Conservation (phyloP, 768 basidiomycete species). For the Naganishia randhawae region DNA sequence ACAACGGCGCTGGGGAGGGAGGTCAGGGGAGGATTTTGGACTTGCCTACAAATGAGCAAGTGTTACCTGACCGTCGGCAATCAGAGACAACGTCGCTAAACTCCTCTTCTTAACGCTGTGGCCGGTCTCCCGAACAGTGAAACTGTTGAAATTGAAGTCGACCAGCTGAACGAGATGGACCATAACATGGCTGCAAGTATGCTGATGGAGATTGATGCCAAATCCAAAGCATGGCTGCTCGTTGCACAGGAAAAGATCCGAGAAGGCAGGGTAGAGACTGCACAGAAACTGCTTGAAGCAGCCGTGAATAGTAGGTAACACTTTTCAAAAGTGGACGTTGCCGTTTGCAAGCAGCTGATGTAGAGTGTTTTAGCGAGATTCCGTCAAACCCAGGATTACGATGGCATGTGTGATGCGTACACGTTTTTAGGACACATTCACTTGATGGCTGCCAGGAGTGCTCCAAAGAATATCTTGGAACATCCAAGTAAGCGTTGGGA, state of each 20-base stretch:
- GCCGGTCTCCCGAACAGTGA: constrained; percentile 53
- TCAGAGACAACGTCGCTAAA: background rate
- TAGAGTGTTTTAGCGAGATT: constrained; percentile 50
- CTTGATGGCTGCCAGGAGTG: constrained; percentile 71
- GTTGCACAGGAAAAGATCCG: constrained; percentile 85
- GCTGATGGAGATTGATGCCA: constrained; percentile 56
- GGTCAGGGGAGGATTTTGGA: constrained; percentile 24
- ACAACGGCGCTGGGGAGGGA: constrained; percentile 5
- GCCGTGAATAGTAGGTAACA: constrained; percentile 53
- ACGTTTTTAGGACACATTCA: constrained; percentile 80
- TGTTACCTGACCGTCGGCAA: background rate
- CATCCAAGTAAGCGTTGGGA: constrained; percentile 64
- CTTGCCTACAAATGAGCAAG: constrained; percentile 20
- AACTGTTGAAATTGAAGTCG: constrained; percentile 82
- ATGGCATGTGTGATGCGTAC: constrained; percentile 65
- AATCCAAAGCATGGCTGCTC: constrained; percentile 48
- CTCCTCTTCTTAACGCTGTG: background rate
- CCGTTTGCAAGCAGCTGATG: constrained; percentile 31
- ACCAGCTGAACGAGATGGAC: constrained; percentile 72
- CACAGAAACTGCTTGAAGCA: constrained; percentile 67
- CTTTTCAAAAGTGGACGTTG: background rate
- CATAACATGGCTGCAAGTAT: constrained; percentile 53
- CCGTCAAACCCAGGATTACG: constrained; percentile 48
- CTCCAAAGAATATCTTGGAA: constrained; percentile 71
- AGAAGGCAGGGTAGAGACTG: constrained; percentile 67